Conservation (phyloP, 2,329 filamentous ascomycete species). For the Tolypocladium ovalisporum region DNA sequence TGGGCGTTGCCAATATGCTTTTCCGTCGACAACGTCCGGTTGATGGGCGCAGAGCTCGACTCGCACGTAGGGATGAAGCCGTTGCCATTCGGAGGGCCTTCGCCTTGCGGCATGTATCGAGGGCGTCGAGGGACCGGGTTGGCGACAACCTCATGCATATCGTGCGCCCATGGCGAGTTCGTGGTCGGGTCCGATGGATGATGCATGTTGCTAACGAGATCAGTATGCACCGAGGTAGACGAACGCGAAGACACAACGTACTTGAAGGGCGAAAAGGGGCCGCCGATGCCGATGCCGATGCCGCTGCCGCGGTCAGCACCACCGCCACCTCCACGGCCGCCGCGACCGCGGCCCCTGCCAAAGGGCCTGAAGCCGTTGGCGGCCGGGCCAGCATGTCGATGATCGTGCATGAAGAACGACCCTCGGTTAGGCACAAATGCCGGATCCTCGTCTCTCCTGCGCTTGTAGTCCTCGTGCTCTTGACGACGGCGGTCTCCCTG, state of each 20-base stretch:
- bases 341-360: slow-evolving; percentile 53
- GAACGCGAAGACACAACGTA: slow-evolving; percentile 30
- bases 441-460: slow-evolving; percentile 78
- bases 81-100: slow-evolving; percentile 43
- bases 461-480: slow-evolving; percentile 86
- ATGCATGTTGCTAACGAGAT: slow-evolving; percentile 25
- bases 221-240: slow-evolving; percentile 12
- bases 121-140: slow-evolving; percentile 31
- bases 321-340: slow-evolving; percentile 30
- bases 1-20: slow-evolving; percentile 76
- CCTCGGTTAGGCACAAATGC: slow-evolving; percentile 91
- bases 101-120: slow-evolving; percentile 30
- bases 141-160: slow-evolving; percentile 72
- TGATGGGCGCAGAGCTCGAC: slow-evolving; percentile 54
- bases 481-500: slow-evolving; percentile 62
- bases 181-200: slow-evolving; percentile 49
- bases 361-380: slow-evolving; percentile 69
- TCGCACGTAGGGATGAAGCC: slow-evolving; percentile 45
- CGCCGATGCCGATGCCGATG: slow-evolving; percentile 46
- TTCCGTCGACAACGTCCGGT: slow-evolving; percentile 72
- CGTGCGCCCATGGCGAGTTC: slow-evolving; percentile 78
- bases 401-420: slow-evolving; percentile 95
- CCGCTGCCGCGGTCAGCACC: slow-evolving; percentile 34
- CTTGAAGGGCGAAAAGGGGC: slow-evolving; percentile 50
- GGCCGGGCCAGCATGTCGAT: slow-evolving; percentile 65